Evolutionary conservation across 805 yeast genomes (phyloP).

Genomic region (Candida adriatica): DNA sequence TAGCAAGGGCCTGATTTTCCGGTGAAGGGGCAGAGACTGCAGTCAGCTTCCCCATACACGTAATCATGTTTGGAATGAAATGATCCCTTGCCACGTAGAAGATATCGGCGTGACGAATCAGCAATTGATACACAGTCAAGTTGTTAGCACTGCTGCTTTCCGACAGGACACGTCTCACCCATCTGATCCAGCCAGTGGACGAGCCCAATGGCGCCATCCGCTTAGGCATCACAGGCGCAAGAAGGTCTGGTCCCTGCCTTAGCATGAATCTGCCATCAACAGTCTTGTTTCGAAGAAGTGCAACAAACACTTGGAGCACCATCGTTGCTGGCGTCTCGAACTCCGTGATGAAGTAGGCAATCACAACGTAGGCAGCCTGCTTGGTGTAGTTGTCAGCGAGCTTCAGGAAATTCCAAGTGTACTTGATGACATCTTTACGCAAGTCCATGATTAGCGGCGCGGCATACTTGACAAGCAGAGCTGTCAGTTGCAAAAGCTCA

Average conservation of each 20-base stretch:
- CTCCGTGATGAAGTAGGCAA: conserved; percentile 76
- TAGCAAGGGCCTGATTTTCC: conserved; percentile 80
- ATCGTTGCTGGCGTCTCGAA: conserved; percentile 86
- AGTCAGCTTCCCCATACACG: conserved; percentile 88
- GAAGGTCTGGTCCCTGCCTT: conserved; percentile 75
- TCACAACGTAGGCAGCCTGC: conserved; percentile 87
- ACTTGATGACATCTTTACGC: conserved; percentile 82
- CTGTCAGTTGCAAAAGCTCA: conserved; percentile 75
- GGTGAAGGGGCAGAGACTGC: conserved; percentile 67
- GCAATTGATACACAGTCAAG: conserved; percentile 78
- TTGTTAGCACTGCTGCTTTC: conserved; percentile 89
- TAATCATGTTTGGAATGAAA: conserved; percentile 79
- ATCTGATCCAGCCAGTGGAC: conserved; percentile 70
- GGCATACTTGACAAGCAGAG: conserved; percentile 64
- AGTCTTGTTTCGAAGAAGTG: conserved; percentile 77
- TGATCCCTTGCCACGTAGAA: conserved; percentile 85
- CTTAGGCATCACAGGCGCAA: conserved; percentile 80
- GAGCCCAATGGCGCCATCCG: conserved; percentile 50
- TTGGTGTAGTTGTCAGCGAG: conserved; percentile 84
- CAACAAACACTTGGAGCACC: conserved; percentile 89
- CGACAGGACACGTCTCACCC: conserved; percentile 88
- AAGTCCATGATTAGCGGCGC: conserved; percentile 51
- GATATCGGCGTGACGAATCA: conserved; percentile 77
- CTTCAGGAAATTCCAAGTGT: conserved; percentile 89
- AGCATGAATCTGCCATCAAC: conserved; percentile 79